Conservation (phyloP, 305 asterid species). For the Monarda citriodora region DNA sequence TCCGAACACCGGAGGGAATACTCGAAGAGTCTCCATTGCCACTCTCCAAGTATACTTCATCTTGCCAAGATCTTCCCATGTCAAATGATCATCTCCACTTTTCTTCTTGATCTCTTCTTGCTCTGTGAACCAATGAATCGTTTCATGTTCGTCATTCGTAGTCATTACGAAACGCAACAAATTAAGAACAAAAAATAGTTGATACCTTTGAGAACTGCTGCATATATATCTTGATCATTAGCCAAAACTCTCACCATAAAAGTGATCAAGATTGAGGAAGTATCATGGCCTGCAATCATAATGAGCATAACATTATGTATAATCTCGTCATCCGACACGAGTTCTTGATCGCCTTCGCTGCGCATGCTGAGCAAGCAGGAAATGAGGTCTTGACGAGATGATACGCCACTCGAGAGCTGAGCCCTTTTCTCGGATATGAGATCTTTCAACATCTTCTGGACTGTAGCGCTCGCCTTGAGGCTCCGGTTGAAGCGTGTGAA, state of each 20-base stretch:
- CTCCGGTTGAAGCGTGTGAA: slow-evolving; percentile 66
- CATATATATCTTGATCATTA: slow-evolving; percentile 37
- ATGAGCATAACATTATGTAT: slow-evolving; percentile 62
- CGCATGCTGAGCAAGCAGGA: slow-evolving; percentile 65
- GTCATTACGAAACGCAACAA: neutral
- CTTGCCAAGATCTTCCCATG: slow-evolving; percentile 79
- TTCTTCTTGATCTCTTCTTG: slow-evolving; percentile 64
- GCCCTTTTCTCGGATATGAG: slow-evolving; percentile 48
- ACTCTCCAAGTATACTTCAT: slow-evolving; percentile 86
- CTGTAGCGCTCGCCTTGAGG: slow-evolving; percentile 58
- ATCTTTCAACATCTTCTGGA: slow-evolving; percentile 43
- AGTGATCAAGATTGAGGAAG: slow-evolving; percentile 62
- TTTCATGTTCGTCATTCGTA: no score
- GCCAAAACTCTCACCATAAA: slow-evolving; percentile 56
- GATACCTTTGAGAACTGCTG: slow-evolving; percentile 59
- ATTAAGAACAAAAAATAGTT: neutral
- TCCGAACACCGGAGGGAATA: slow-evolving; percentile 65
- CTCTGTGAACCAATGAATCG: no score
- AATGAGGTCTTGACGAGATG: slow-evolving; percentile 60
- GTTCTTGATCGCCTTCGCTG: slow-evolving; percentile 31
- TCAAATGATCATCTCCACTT: slow-evolving; percentile 40
- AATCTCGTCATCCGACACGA: slow-evolving; percentile 67
- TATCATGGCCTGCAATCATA: slow-evolving; percentile 81
- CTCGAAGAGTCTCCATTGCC: slow-evolving; percentile 67
- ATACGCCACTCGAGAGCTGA: slow-evolving; percentile 46